A percentile compares a stretch with the other conserved stretches of the same genome.
These are phyloP conservation scores for Gaertneriomyces sp. DNA, from an alignment of 192 early-diverging fungal genomes.

Conservation along the genomic window DNA sequence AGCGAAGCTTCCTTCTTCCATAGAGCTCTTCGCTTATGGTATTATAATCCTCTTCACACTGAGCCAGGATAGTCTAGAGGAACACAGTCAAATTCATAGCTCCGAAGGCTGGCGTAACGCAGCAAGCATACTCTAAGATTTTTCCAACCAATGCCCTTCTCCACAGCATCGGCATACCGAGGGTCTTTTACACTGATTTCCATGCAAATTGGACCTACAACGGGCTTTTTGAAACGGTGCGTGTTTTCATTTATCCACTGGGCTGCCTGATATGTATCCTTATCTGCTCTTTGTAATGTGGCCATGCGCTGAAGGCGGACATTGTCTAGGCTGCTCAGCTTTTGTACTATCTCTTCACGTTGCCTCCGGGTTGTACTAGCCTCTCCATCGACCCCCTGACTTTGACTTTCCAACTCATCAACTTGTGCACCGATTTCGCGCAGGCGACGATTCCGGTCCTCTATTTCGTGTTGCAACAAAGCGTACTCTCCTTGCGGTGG, in stretches of 20 bases:
- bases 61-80: conserved; percentile 70
- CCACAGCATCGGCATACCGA: conserved; percentile 63
- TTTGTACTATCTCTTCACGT: conserved; percentile 24
- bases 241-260: conserved; percentile 69
- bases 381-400: conserved; percentile 22
- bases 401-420: conserved; percentile 20
- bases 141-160: conserved; percentile 41
- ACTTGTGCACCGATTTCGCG: conserved; percentile 17
- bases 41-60: conserved; percentile 74
- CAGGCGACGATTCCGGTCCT: conserved; percentile 17
- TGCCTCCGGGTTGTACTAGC: conserved; percentile 2
- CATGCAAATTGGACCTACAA: conserved; percentile 71
- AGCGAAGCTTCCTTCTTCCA: conserved; percentile 56
- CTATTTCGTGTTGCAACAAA: conserved; percentile 29
- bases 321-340: conserved; percentile 39
- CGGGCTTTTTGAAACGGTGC: conserved; percentile 57
- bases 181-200: conserved; percentile 68
- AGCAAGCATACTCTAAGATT: conserved; percentile 46
- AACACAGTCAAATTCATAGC: neutral
- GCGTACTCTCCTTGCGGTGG: conserved; percentile 27
- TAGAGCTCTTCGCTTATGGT: conserved; percentile 60
- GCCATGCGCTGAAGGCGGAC: conserved; percentile 54
- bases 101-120: no score
- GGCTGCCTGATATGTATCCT: conserved; percentile 57
- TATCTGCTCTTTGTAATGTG: conserved; percentile 42